Percentiles rank a stretch among this genome's conserved stretches.
Conservation (phyloP, 768 basidiomycete species). For the Psilocybe cyanescens region DNA sequence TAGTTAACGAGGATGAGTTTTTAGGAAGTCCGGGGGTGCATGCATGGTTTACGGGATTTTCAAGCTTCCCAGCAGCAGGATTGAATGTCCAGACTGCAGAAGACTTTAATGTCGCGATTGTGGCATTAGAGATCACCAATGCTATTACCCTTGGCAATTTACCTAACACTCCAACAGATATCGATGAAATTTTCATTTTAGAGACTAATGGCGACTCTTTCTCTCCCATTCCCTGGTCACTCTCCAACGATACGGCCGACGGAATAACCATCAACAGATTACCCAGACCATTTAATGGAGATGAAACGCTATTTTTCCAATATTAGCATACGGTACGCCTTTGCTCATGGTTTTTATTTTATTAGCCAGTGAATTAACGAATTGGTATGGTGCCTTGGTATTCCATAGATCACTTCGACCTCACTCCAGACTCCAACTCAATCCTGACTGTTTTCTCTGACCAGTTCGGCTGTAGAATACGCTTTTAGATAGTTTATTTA, state of each 20-base stretch:
- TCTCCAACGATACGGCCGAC: neutral
- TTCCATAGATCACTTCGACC: no score
- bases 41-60: conserved; percentile 2
- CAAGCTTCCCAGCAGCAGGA: neutral
- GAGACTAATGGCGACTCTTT: neutral
- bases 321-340: no score
- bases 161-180: neutral
- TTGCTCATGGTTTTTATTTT: no score
- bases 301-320: no score
- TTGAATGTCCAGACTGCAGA: conserved; percentile 2
- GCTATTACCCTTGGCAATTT: neutral
- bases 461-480: no score
- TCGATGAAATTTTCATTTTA: neutral
- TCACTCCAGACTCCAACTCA: no score
- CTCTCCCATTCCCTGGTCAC: neutral
- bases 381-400: no score
- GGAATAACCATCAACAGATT: no score
- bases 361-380: no score
- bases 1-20: conserved; percentile 6
- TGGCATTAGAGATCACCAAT: neutral
- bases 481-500: no score
- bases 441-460: no score
- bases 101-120: neutral
- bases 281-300: no score
- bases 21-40: neutral